Evolutionary conservation across 2,329 filamentous ascomycete genomes (phyloP).

Genomic region (Erysiphe pulchra): DNA sequence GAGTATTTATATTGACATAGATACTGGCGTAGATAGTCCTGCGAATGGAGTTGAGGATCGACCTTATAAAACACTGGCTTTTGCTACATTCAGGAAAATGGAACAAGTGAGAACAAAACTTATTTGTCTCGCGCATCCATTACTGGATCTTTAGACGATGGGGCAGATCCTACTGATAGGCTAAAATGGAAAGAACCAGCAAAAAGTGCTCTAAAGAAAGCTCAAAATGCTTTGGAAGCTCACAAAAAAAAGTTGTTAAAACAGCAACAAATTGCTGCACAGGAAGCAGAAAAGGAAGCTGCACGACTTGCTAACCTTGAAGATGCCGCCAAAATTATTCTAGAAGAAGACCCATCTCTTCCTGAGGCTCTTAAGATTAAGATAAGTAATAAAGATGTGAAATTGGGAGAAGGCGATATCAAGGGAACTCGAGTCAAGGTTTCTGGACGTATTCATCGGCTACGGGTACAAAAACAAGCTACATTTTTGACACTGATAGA

Average conservation of each 20-base stretch:
- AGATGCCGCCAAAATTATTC: slow-evolving; percentile 54
- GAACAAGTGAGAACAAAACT: slow-evolving; percentile 25
- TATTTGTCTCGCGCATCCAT: slow-evolving; percentile 46
- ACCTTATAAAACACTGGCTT: slow-evolving; percentile 60
- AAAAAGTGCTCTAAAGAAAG: slow-evolving; percentile 72
- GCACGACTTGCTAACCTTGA: slow-evolving; percentile 45
- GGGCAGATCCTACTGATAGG: slow-evolving; percentile 35
- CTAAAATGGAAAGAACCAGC: slow-evolving; percentile 58
- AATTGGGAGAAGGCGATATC: slow-evolving; percentile 27
- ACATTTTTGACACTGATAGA: slow-evolving; percentile 72
- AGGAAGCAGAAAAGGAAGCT: slow-evolving; percentile 46
- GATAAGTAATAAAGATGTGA: slow-evolving; percentile 42
- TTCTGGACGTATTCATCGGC: slow-evolving; percentile 57
- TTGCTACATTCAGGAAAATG: slow-evolving; percentile 40
- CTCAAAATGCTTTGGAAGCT: slow-evolving; percentile 43
- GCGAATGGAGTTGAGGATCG: slow-evolving; percentile 42
- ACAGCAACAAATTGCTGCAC: slow-evolving; percentile 44
- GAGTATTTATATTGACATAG: slow-evolving; percentile 55
- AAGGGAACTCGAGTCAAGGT: slow-evolving; percentile 56
- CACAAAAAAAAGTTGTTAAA: slow-evolving; percentile 70
- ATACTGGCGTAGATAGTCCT: slow-evolving; percentile 45
- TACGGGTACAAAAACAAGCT: slow-evolving; percentile 59
- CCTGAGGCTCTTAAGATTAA: slow-evolving; percentile 52
- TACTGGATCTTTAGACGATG: slow-evolving; percentile 30
- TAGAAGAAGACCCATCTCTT: slow-evolving; percentile 43